Conservation (phyloP, 2,329 filamentous ascomycete genomes). For the Aspergillus phoenicis region DNA sequence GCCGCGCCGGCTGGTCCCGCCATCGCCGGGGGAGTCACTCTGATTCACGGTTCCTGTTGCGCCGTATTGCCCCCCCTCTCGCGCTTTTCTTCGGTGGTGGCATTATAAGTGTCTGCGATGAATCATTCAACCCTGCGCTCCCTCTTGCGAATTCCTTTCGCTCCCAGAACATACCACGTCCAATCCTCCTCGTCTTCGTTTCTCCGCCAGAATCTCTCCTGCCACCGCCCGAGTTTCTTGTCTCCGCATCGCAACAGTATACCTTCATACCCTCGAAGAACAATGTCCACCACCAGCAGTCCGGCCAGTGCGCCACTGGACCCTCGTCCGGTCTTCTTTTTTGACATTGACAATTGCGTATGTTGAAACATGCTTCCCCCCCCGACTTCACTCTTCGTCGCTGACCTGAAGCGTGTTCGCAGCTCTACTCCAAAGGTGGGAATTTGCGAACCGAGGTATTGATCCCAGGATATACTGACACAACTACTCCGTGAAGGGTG, state of each 20-base stretch:
- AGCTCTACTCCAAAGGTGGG: constrained; percentile 82
- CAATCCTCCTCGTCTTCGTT: not conserved
- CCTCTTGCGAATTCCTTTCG: not conserved
- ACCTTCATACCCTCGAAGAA: constrained; percentile 17
- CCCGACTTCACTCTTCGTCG: not conserved
- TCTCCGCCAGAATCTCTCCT: not conserved
- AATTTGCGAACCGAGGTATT: constrained; percentile 13
- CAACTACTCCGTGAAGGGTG: constrained; percentile 54
- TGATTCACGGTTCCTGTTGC: not conserved
- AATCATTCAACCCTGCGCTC: constrained; percentile 3
- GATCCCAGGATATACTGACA: constrained; percentile 11
- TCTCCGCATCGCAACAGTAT: not conserved
- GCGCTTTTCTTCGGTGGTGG: not conserved
- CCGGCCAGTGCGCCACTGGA: constrained; percentile 31
- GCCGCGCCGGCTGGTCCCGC: not conserved
- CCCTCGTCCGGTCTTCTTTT: constrained; percentile 64
- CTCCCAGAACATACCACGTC: not conserved
- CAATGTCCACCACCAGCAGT: constrained; percentile 23
- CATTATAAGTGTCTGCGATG: constrained; percentile 3
- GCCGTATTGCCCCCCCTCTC: not conserved
- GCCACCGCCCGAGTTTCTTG: constrained; percentile 5
- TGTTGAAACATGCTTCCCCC: constrained; percentile 29
- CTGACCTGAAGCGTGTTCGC: constrained; percentile 16
- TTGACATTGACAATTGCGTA: constrained; percentile 97
- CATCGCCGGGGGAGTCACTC: not conserved